Percentiles rank a stretch among this genome's conserved stretches.
These are phyloP conservation scores for Malassezia furfur DNA, from an alignment of 1,284 basidiomycete genomes.

Conservation along the genomic window DNA sequence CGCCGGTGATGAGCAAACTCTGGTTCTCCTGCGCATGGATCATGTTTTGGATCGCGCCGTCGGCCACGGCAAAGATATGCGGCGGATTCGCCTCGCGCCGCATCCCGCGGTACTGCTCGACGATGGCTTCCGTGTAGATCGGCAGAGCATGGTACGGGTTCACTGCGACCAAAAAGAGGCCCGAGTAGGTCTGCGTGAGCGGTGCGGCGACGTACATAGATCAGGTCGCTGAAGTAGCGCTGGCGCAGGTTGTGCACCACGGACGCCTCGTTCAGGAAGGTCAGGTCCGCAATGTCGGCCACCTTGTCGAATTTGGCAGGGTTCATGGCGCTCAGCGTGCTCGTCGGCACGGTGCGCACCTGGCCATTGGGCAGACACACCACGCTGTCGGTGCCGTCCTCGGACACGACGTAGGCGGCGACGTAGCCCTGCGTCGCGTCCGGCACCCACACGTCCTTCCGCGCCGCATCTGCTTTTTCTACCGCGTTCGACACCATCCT, in stretches of 20 bases:
- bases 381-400: slow-evolving; percentile 57
- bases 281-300: slow-evolving; percentile 95
- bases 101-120: slow-evolving; percentile 83
- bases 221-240: slow-evolving; percentile 80
- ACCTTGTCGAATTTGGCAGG: slow-evolving; percentile 97
- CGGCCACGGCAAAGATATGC: slow-evolving; percentile 93
- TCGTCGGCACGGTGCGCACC: slow-evolving; percentile 52
- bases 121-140: slow-evolving; percentile 82
- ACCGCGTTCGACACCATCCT: no score
- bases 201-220: slow-evolving; percentile 66
- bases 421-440: slow-evolving; percentile 80
- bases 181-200: slow-evolving; percentile 70
- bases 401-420: slow-evolving; percentile 76
- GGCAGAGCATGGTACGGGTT: slow-evolving; percentile 92
- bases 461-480: neutral
- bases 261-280: slow-evolving; percentile 94
- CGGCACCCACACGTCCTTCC: slow-evolving; percentile 87
- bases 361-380: slow-evolving; percentile 59
- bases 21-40: slow-evolving; percentile 94
- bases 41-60: slow-evolving; percentile 97
- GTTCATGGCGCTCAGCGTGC: slow-evolving; percentile 54
- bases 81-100: slow-evolving; percentile 90
- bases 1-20: slow-evolving; percentile 96
- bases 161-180: slow-evolving; percentile 91
- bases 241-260: slow-evolving; percentile 92